Evolutionary conservation across 2,329 filamentous ascomycete species (phyloP).

Genomic region (Calonectria naviculata): DNA sequence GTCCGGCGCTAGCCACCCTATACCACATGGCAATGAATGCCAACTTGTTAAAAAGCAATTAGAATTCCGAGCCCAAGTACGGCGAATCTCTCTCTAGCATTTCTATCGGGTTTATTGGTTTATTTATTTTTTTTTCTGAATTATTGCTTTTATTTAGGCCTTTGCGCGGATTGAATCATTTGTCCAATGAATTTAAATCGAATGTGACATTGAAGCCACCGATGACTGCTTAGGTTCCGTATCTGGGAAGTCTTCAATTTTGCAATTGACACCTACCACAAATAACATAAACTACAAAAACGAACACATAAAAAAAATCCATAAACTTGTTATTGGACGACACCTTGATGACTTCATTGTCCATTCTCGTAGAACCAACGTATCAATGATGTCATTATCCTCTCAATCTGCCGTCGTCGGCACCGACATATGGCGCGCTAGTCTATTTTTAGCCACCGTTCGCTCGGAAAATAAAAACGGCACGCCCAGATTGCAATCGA

Average conservation of each 20-base stretch:
- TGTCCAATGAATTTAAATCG: too few species aligned
- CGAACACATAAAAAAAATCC: too few species aligned
- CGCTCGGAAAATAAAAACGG: neutral
- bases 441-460: neutral
- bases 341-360: neutral
- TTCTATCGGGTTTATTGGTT: too few species aligned
- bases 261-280: too few species aligned
- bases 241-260: too few species aligned
- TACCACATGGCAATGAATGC: neutral
- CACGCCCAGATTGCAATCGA: neutral
- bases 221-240: too few species aligned
- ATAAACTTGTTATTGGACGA: too few species aligned
- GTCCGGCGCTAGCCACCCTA: neutral
- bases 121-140: neutral
- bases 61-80: neutral
- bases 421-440: neutral
- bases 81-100: neutral
- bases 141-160: too few species aligned
- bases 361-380: neutral
- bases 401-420: neutral
- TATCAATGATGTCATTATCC: conserved; percentile 4
- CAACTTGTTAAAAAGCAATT: neutral
- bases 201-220: too few species aligned
- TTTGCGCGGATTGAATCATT: too few species aligned
- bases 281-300: neutral